These are phyloP conservation scores for Zymoseptoria tritici DNA, from an alignment of 2,329 filamentous ascomycete species.

Conservation along the genomic window DNA sequence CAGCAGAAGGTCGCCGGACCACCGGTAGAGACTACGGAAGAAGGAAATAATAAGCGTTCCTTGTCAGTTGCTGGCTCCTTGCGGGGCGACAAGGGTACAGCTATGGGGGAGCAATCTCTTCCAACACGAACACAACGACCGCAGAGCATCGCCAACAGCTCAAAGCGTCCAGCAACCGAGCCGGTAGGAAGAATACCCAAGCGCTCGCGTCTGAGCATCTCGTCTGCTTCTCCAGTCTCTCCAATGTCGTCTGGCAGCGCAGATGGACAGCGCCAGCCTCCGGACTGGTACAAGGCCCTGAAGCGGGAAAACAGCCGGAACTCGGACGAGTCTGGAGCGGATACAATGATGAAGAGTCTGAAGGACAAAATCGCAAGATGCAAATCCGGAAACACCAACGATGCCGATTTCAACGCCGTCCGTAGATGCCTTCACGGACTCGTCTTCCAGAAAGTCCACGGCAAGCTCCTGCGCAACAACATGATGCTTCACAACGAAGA, in stretches of 20 bases:
- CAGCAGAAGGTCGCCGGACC: not conserved
- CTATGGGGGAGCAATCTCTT: no score
- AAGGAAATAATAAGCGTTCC: no score
- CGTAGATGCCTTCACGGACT: conserved; percentile 34
- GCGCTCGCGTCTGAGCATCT: not conserved
- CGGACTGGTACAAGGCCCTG: not conserved
- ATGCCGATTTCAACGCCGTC: conserved; percentile 26
- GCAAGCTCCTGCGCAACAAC: conserved; percentile 27
- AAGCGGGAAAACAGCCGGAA: conserved; percentile 2
- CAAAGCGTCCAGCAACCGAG: not conserved
- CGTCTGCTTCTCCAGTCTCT: not conserved
- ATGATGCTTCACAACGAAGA: conserved; percentile 31
- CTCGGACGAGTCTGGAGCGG: conserved; percentile 3
- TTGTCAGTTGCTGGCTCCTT: no score
- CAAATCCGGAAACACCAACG: not conserved
- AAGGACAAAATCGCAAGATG: conserved; percentile 6
- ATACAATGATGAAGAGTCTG: conserved; percentile 3
- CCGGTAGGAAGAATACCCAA: not conserved
- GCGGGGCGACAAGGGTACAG: no score
- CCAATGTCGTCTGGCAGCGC: not conserved
- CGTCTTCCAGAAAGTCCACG: conserved; percentile 31
- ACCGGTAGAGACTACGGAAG: no score
- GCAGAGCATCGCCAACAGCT: not conserved
- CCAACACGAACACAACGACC: no score
- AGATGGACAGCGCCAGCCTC: not conserved